phyloP scores from a whole-genome alignment of 129 eudicot species.

The Arctium lappa region DNA sequence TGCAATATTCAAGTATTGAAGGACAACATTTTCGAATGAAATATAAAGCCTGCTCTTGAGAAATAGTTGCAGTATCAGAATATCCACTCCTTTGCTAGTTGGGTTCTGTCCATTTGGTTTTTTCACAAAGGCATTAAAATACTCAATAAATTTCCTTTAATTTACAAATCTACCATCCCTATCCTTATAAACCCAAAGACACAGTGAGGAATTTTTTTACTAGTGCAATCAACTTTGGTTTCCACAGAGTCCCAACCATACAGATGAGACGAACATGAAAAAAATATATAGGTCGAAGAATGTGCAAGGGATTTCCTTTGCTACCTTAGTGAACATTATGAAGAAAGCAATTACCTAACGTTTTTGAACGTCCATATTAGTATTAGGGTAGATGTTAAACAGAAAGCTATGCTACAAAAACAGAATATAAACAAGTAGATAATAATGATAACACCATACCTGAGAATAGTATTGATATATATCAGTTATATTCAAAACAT shows the following conservation, averaged over 20 bases:
- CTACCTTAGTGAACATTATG: background rate
- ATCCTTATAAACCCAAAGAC: background rate
- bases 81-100: background rate
- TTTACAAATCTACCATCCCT: background rate
- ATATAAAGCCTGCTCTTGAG: background rate
- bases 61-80: background rate
- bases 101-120: background rate
- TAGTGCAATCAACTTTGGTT: background rate
- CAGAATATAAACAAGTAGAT: constrained; percentile 1
- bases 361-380: background rate
- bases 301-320: background rate
- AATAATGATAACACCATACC: constrained; percentile 39
- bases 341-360: constrained; percentile 8
- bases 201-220: background rate
- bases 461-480: constrained; percentile 73
- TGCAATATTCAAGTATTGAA: background rate
- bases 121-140: background rate
- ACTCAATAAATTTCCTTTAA: background rate
- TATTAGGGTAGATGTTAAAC: background rate
- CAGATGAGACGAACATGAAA: constrained; percentile 5
- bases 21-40: too few species aligned
- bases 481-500: constrained; percentile 73
- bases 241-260: constrained; percentile 1
- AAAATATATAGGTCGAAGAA: background rate
- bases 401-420: background rate